Percentiles rank a stretch among this genome's conserved stretches.
These are phyloP conservation scores for Bipolaris cookei DNA, from an alignment of 2,329 filamentous ascomycete species.

Conservation along the genomic window DNA sequence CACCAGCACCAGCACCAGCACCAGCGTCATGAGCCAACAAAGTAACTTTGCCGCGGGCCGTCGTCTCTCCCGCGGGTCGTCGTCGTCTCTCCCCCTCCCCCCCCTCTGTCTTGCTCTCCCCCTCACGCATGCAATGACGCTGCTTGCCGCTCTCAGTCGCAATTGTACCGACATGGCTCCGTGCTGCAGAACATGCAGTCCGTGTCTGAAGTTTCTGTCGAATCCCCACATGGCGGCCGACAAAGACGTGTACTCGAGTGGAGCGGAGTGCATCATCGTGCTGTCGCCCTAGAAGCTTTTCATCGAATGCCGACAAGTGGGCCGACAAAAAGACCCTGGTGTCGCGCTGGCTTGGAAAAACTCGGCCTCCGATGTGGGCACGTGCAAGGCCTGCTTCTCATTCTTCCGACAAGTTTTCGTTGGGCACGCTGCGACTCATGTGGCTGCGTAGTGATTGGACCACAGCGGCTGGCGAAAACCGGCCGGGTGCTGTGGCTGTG, in stretches of 20 bases:
- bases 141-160: neutral
- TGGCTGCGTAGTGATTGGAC: neutral
- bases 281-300: conserved; percentile 8
- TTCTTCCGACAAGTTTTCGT: conserved; percentile 12
- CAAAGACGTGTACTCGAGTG: conserved; percentile 6
- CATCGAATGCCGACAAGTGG: conserved; percentile 5
- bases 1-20: conserved; percentile 1
- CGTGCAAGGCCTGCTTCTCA: no score
- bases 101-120: neutral
- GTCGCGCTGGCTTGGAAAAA: conserved; percentile 2
- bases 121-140: conserved; percentile 2
- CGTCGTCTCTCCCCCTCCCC: neutral
- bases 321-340: neutral
- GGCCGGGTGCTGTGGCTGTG: conserved; percentile 19
- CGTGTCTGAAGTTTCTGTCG: conserved; percentile 10
- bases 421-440: conserved; percentile 5
- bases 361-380: conserved; percentile 8
- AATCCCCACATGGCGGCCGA: conserved; percentile 4
- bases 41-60: conserved; percentile 13
- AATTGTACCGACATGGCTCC: conserved; percentile 1
- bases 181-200: conserved; percentile 1
- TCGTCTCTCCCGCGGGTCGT: neutral
- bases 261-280: conserved; percentile 12
- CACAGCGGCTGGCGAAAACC: conserved; percentile 12
- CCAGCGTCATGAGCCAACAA: neutral